Evolutionary conservation across 495 filamentous ascomycete species (phyloP).

Genomic region (Neurospora sp.): DNA sequence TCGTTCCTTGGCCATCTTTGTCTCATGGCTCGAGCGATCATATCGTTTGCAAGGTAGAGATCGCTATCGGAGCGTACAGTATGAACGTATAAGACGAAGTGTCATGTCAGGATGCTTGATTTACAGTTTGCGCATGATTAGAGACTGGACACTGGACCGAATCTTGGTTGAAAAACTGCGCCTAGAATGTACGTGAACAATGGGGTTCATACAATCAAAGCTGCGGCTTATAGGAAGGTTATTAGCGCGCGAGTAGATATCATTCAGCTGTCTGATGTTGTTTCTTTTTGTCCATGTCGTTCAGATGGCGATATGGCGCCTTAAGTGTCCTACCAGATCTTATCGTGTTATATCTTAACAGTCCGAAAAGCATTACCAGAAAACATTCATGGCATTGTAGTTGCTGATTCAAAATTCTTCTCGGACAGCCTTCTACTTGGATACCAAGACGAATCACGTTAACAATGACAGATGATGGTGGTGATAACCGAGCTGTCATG

Average conservation of each 20-base stretch:
- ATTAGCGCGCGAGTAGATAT: not conserved
- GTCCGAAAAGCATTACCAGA: not conserved
- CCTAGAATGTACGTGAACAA: not conserved
- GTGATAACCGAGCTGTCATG: not conserved
- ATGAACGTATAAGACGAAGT: not conserved
- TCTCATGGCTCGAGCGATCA: not conserved
- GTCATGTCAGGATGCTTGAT: not conserved
- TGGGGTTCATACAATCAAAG: not conserved
- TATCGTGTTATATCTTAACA: not conserved
- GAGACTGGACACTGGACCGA: not conserved
- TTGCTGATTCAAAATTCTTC: not conserved
- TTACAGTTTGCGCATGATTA: not conserved
- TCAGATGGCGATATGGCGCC: not conserved
- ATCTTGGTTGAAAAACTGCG: not conserved
- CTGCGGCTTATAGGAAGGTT: not conserved
- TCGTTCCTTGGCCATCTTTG: not conserved
- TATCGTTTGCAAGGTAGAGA: not conserved
- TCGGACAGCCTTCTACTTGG: not conserved
- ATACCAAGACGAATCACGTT: not conserved
- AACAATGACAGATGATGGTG: not conserved
- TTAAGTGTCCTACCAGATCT: not conserved
- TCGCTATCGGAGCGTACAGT: not conserved
- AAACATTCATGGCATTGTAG: not conserved
- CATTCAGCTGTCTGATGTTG: not conserved
- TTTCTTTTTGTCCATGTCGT: not conserved